Conservation (phyloP, 345 rosid species). For the Stellera chamaejasme region DNA sequence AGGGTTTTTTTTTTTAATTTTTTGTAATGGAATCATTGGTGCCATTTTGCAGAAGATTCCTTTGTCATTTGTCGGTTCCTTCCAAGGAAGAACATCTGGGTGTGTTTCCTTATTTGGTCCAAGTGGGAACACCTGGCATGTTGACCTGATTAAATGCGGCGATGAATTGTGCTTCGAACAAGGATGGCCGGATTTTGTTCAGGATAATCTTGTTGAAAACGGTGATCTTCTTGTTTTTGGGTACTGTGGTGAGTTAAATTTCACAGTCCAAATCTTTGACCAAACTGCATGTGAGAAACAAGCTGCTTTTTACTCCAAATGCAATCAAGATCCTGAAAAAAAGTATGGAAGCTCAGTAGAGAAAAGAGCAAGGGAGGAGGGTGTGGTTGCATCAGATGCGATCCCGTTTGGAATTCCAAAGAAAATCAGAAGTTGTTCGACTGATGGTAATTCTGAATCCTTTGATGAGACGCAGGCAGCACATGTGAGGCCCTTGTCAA, state of each 20-base stretch:
- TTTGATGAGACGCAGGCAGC: slow-evolving; percentile 8
- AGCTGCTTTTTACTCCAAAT: slow-evolving; percentile 31
- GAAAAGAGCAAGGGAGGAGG: slow-evolving; percentile 35
- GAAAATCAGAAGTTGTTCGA: slow-evolving; percentile 17
- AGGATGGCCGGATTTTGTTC: slow-evolving; percentile 45
- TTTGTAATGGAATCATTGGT: slow-evolving; percentile 8
- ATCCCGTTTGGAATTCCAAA: slow-evolving; percentile 14
- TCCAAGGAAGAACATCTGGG: slow-evolving; percentile 34
- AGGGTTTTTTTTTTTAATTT: no score
- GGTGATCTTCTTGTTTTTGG: slow-evolving; percentile 53
- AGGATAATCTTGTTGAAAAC: slow-evolving; percentile 35
- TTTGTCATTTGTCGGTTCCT: slow-evolving; percentile 22
- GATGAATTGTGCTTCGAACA: slow-evolving; percentile 24
- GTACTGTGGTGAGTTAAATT: slow-evolving; percentile 44
- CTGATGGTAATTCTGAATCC: slow-evolving; percentile 11
- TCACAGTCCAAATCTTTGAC: slow-evolving; percentile 49
- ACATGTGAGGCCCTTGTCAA: neutral
- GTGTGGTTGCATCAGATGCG: slow-evolving; percentile 16
- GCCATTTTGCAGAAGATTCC: slow-evolving; percentile 40
- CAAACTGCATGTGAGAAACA: slow-evolving; percentile 47
- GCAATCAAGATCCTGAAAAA: slow-evolving; percentile 25
- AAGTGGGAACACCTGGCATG: slow-evolving; percentile 43
- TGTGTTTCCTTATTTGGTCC: slow-evolving; percentile 40
- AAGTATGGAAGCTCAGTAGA: slow-evolving; percentile 6
- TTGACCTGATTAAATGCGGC: slow-evolving; percentile 25